Conservation (phyloP, 2,329 filamentous ascomycete genomes). For the Beauveria sp. region DNA sequence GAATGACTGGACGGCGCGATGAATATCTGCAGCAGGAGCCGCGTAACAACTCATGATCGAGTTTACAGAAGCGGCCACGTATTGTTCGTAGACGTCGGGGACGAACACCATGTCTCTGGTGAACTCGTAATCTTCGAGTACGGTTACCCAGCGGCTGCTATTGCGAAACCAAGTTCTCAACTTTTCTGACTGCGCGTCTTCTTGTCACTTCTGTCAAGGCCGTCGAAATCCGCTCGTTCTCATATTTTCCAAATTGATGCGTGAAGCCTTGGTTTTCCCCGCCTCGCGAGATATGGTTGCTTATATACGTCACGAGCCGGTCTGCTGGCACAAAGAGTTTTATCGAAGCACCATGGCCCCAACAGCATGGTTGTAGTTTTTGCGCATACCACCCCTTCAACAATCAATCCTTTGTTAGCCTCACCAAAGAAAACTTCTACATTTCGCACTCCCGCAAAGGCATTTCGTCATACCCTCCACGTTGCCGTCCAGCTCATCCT, state of each 20-base stretch:
- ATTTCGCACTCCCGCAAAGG: conserved; percentile 57
- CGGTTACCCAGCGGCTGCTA: background rate
- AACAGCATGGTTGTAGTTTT: background rate
- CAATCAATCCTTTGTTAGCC: background rate
- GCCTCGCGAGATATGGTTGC: no score
- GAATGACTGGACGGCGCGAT: background rate
- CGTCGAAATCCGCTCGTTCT: background rate
- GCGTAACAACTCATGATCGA: background rate
- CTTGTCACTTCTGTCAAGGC: background rate
- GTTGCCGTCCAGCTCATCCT: conserved; percentile 33
- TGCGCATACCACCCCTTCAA: background rate
- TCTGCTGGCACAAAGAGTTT: background rate
- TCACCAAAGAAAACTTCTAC: conserved; percentile 63
- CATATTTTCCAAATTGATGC: background rate
- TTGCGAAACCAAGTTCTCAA: background rate
- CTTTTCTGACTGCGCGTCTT: background rate
- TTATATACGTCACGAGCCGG: background rate
- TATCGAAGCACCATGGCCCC: background rate
- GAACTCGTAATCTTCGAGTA: conserved; percentile 1
- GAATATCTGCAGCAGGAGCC: background rate
- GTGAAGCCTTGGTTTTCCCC: background rate
- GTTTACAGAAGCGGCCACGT: background rate
- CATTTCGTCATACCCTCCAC: conserved; percentile 48
- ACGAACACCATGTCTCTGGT: background rate
- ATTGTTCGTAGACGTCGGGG: background rate